These are phyloP conservation scores for Tetracladium maxilliforme DNA, from an alignment of 2,329 filamentous ascomycete genomes.

Conservation along the genomic window DNA sequence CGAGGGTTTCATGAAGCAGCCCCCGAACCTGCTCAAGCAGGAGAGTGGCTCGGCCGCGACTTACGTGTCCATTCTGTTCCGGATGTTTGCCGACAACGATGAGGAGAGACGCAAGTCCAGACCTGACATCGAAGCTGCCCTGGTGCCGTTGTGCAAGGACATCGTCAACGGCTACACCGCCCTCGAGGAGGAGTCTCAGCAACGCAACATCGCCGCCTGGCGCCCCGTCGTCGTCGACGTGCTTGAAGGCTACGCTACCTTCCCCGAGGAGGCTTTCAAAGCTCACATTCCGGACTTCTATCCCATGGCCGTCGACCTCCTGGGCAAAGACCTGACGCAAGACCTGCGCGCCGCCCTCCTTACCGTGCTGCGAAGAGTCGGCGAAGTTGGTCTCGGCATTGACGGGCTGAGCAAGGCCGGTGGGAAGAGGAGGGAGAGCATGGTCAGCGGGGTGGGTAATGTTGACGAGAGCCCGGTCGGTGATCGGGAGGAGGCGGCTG, in stretches of 20 bases:
- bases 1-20: slow-evolving; percentile 99
- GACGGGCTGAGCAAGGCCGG: no score
- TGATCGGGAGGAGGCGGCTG: no score
- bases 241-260: slow-evolving; percentile 78
- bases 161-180: slow-evolving; percentile 76
- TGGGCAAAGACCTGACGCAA: slow-evolving; percentile 65
- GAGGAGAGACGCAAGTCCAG: slow-evolving; percentile 70
- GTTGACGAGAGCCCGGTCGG: no score
- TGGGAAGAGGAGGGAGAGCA: no score
- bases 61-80: slow-evolving; percentile 88
- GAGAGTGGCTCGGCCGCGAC: slow-evolving; percentile 86
- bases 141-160: slow-evolving; percentile 90
- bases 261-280: slow-evolving; percentile 66
- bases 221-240: slow-evolving; percentile 94
- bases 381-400: slow-evolving; percentile 53
- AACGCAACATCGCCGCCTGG: slow-evolving; percentile 95
- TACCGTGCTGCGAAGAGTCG: slow-evolving; percentile 63
- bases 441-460: no score
- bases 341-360: slow-evolving; percentile 72
- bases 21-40: slow-evolving; percentile 93
- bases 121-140: slow-evolving; percentile 72
- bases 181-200: slow-evolving; percentile 91
- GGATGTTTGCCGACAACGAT: slow-evolving; percentile 89
- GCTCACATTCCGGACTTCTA: slow-evolving; percentile 75
- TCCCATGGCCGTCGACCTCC: slow-evolving; percentile 67